phyloP scores from a whole-genome alignment of 805 yeast genomes.

The Brettanomyces anomalus region DNA sequence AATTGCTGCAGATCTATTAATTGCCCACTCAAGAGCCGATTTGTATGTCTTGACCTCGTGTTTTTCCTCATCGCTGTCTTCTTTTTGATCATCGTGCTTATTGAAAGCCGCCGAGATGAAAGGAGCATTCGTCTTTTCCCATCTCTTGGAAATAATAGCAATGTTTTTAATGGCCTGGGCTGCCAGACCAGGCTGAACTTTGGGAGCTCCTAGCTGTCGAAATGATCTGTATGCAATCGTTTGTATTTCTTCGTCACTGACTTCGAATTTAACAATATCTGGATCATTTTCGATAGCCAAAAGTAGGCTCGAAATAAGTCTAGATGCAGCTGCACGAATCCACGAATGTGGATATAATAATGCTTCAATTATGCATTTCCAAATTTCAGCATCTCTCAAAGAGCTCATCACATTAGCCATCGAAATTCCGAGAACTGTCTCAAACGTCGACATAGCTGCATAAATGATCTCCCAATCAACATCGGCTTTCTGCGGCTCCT shows the following conservation, averaged over 20 bases:
- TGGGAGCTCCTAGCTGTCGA: slow-evolving; percentile 78
- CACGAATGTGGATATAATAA: slow-evolving; percentile 85
- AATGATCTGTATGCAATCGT: slow-evolving; percentile 56
- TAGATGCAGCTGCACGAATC: slow-evolving; percentile 65
- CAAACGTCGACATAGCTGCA: slow-evolving; percentile 43
- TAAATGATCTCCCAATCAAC: slow-evolving; percentile 75
- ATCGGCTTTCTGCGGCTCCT: slow-evolving; percentile 24
- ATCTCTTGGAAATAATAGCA: slow-evolving; percentile 47
- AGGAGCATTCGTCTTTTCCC: slow-evolving; percentile 41
- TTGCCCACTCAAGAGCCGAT: slow-evolving; percentile 49
- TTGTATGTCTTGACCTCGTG: slow-evolving; percentile 19
- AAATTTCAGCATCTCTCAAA: slow-evolving; percentile 32
- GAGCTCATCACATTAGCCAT: slow-evolving; percentile 28
- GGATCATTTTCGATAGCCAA: slow-evolving; percentile 15
- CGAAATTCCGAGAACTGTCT: slow-evolving; percentile 10
- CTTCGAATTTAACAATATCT: slow-evolving; percentile 23
- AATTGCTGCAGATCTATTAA: slow-evolving; percentile 51
- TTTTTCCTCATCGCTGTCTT: slow-evolving; percentile 13
- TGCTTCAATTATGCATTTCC: slow-evolving; percentile 44
- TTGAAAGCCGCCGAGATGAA: slow-evolving; percentile 21
- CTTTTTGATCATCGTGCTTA: slow-evolving; percentile 14
- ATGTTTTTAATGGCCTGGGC: slow-evolving; percentile 59
- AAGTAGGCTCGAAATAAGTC: slow-evolving; percentile 49
- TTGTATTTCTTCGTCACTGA: slow-evolving; percentile 41
- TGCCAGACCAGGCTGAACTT: slow-evolving; percentile 54